Evolutionary conservation across 2,329 filamentous ascomycete species (phyloP).

Genomic region (Aspergillus aculeatus): DNA sequence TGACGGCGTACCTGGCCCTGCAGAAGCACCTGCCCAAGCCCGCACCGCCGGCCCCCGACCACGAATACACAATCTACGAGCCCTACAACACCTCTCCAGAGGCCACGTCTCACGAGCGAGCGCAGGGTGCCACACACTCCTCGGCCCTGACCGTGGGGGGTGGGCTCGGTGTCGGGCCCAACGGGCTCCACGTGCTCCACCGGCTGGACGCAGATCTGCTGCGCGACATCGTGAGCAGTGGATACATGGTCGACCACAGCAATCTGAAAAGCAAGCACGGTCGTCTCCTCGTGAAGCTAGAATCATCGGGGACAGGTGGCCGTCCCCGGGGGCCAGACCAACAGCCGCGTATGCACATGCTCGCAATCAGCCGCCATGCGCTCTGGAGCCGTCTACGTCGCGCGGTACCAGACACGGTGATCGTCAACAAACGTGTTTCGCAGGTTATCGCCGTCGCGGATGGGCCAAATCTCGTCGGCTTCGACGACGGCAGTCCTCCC

Average conservation of each 20-base stretch:
- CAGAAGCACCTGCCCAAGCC: constrained; percentile 39
- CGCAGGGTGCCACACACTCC: constrained; percentile 27
- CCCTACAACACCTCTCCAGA: constrained; percentile 36
- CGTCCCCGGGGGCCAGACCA: not conserved
- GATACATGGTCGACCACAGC: constrained; percentile 35
- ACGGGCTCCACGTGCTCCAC: constrained; percentile 41
- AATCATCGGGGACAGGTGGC: too few relatives aligned
- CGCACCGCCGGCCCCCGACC: constrained; percentile 5
- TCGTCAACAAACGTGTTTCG: constrained; percentile 35
- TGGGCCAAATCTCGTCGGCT: constrained; percentile 30
- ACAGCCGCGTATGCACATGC: constrained; percentile 25
- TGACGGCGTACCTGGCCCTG: constrained; percentile 40
- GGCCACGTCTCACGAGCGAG: constrained; percentile 18
- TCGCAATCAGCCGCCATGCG: constrained; percentile 40
- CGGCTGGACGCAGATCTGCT: constrained; percentile 38
- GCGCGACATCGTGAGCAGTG: constrained; percentile 31
- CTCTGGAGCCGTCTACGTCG: constrained; percentile 39
- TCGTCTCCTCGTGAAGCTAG: constrained; percentile 29
- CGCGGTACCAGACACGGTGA: constrained; percentile 34
- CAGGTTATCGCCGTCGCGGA: constrained; percentile 27
- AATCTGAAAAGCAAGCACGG: constrained; percentile 39
- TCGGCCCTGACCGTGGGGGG: constrained; percentile 39
- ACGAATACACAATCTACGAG: constrained; percentile 43
- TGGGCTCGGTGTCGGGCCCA: constrained; percentile 40
- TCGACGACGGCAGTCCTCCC: constrained; percentile 34